These are phyloP conservation scores for Parafenestella ontariensis DNA, from an alignment of 2,329 filamentous ascomycete species.

Conservation along the genomic window DNA sequence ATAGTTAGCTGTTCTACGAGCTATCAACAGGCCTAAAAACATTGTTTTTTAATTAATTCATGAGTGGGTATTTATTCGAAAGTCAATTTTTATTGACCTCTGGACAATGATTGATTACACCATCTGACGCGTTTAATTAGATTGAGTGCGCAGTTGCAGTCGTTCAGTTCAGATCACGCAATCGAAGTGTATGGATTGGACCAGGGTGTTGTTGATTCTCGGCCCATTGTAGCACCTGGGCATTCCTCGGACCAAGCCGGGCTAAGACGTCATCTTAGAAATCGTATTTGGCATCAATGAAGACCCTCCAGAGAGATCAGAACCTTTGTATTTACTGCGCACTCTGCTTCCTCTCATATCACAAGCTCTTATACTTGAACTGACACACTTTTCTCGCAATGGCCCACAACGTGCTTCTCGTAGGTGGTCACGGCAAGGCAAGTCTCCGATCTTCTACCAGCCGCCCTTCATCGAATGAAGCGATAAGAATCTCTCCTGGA, in stretches of 20 bases:
- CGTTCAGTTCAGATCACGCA: neutral
- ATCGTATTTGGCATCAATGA: neutral
- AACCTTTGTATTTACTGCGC: neutral
- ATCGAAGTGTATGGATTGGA: neutral
- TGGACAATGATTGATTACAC: neutral
- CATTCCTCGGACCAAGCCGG: conserved; percentile 5
- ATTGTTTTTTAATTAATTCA: neutral
- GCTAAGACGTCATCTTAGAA: conserved; percentile 20
- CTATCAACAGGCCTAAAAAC: neutral
- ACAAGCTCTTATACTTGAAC: neutral
- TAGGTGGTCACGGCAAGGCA: conserved; percentile 79
- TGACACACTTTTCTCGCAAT: conserved; percentile 19
- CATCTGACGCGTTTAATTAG: neutral
- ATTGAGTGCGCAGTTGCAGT: neutral
- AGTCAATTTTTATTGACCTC: neutral
- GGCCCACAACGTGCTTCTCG: conserved; percentile 64
- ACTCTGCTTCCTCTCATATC: neutral
- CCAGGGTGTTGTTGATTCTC: neutral
- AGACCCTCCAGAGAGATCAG: neutral
- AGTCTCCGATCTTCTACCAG: no score
- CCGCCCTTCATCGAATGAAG: no score
- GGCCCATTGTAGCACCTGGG: neutral
- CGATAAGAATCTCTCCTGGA: no score
- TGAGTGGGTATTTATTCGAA: neutral
- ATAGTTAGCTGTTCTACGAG: neutral